Percentiles rank a stretch among this genome's conserved stretches.
These are phyloP conservation scores for Tuber calosporum DNA, from an alignment of 495 filamentous ascomycete species.

Conservation along the genomic window DNA sequence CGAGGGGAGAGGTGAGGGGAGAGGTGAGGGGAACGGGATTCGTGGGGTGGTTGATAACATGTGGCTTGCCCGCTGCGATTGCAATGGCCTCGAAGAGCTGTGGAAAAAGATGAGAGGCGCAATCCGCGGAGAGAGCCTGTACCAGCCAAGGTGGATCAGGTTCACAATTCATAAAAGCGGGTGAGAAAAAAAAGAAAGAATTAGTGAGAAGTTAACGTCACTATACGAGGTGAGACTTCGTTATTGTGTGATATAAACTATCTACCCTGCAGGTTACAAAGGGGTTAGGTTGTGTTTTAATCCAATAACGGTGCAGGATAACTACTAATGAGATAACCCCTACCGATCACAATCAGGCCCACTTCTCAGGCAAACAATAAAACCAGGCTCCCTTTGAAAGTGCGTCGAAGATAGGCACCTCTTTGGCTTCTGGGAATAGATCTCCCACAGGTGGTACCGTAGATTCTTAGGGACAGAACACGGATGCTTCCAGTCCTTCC, in stretches of 20 bases:
- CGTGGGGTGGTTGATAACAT: background rate
- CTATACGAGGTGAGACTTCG: background rate
- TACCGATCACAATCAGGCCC: background rate
- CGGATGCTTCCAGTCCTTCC: constrained; percentile 33
- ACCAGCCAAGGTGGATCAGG: background rate
- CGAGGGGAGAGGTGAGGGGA: too few relatives aligned
- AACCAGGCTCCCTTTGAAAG: background rate
- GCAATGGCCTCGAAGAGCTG: background rate
- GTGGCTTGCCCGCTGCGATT: background rate
- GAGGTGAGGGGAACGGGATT: too few relatives aligned
- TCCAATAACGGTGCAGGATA: background rate
- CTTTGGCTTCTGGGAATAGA: constrained; percentile 36
- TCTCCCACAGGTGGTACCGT: constrained; percentile 16
- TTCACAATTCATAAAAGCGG: background rate
- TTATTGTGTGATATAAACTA: background rate
- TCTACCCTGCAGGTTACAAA: background rate
- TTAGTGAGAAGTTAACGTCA: background rate
- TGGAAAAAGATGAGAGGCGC: background rate
- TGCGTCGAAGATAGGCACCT: constrained; percentile 8
- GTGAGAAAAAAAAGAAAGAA: background rate
- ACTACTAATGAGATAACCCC: background rate
- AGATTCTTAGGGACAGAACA: constrained; percentile 18
- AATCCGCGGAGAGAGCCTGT: background rate
- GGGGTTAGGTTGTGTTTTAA: background rate
- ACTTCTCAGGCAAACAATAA: background rate